Evolutionary conservation across 2,329 filamentous ascomycete genomes (phyloP).

Genomic region (Sclerotinia nivalis): DNA sequence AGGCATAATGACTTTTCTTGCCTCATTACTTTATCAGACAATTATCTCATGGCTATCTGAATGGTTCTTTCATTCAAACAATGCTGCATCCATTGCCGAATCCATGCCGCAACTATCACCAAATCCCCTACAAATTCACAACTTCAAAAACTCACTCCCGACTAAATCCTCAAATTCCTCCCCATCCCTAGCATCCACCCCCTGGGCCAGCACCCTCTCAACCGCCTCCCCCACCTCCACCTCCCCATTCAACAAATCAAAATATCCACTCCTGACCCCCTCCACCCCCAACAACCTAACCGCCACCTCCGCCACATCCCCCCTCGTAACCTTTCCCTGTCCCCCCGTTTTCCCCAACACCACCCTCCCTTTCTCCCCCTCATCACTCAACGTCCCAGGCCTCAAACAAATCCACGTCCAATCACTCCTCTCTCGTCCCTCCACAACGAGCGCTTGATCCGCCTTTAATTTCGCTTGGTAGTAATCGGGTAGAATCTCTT

Average conservation of each 20-base stretch:
- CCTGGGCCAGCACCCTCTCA: constrained; percentile 50
- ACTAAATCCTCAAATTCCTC: constrained; percentile 44
- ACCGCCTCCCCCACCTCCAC: constrained; percentile 52
- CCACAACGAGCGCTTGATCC: constrained; percentile 57
- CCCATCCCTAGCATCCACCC: constrained; percentile 54
- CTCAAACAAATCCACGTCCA: constrained; percentile 53
- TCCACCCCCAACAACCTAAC: constrained; percentile 53
- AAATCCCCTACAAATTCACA: background rate
- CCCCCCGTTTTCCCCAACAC: constrained; percentile 46
- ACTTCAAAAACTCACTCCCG: constrained; percentile 20
- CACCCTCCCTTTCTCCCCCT: constrained; percentile 48
- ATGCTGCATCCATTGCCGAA: too few species aligned
- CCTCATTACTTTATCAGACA: background rate
- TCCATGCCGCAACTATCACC: background rate
- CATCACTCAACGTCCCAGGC: constrained; percentile 52
- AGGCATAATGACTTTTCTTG: background rate
- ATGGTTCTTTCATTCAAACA: background rate
- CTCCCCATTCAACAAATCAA: constrained; percentile 57
- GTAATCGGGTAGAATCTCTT: constrained; percentile 52
- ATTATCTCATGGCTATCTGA: background rate
- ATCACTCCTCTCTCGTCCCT: constrained; percentile 44
- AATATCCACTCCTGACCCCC: constrained; percentile 50
- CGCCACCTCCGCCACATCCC: constrained; percentile 60
- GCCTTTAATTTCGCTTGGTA: constrained; percentile 62
- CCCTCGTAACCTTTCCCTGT: constrained; percentile 49